These are phyloP conservation scores for Agrostemma githago DNA, from an alignment of 148 eudicot genomes.

Conservation along the genomic window DNA sequence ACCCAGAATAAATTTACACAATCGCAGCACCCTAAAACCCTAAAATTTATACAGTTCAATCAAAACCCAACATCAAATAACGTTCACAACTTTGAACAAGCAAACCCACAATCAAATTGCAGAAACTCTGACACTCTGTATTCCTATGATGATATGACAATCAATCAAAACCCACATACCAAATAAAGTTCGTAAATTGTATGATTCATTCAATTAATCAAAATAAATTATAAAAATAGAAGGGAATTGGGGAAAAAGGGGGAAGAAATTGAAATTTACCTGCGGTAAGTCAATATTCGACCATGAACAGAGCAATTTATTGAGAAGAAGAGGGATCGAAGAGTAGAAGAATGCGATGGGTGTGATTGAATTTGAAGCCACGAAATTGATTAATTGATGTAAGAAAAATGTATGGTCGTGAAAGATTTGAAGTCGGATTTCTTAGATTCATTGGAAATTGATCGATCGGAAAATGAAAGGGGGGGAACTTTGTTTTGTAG, in stretches of 20 bases:
- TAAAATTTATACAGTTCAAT: too few relatives aligned
- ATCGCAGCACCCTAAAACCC: too few relatives aligned
- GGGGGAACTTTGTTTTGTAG: neutral
- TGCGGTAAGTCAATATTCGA: constrained; percentile 3
- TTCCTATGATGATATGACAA: neutral
- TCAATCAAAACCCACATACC: neutral
- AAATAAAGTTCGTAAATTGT: neutral
- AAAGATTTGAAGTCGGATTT: constrained; percentile 19
- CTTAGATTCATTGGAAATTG: constrained; percentile 4
- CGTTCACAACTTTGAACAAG: neutral
- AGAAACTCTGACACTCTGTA: neutral
- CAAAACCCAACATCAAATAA: neutral
- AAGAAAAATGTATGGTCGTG: constrained; percentile 16
- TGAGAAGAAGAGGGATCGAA: neutral
- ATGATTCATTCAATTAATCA: neutral
- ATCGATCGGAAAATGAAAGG: constrained; percentile 19
- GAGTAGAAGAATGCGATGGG: constrained; percentile 18
- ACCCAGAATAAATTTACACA: too few relatives aligned
- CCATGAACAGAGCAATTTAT: neutral
- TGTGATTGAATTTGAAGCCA: constrained; percentile 24
- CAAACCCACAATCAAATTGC: neutral
- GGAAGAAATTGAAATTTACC: constrained; percentile 12
- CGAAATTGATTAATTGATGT: constrained; percentile 18
- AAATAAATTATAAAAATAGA: neutral
- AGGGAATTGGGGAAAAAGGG: neutral